phyloP scores from a whole-genome alignment of 495 filamentous ascomycete genomes.

The Penicillium pulvis region DNA sequence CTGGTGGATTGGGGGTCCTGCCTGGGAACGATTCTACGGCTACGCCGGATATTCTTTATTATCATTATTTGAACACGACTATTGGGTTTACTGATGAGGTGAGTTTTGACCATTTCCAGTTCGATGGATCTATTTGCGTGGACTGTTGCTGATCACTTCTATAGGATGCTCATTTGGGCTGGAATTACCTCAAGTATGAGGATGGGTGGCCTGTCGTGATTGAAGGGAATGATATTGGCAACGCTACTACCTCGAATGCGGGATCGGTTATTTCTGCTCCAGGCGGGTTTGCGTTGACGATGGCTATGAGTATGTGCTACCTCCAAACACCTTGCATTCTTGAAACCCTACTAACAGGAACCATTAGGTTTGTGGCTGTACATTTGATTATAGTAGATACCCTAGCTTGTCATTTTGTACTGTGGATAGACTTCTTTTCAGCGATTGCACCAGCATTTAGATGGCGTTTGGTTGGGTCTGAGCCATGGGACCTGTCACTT shows the following conservation, averaged over 20 bases:
- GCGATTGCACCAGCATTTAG: conserved; percentile 10
- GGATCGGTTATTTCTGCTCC: conserved; percentile 5
- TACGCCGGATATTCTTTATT: conserved; percentile 47
- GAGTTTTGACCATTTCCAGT: conserved; percentile 14
- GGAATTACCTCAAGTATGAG: conserved; percentile 44
- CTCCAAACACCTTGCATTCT: not conserved
- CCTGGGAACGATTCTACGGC: conserved; percentile 28
- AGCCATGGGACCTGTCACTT: not conserved
- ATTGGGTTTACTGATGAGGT: conserved; percentile 43
- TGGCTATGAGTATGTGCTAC: conserved; percentile 14
- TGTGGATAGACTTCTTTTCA: not conserved
- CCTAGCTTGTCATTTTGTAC: not conserved
- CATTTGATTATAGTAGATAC: conserved; percentile 16
- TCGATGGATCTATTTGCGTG: not conserved
- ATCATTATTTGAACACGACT: conserved; percentile 50
- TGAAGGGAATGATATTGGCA: conserved; percentile 7
- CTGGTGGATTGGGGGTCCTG: conserved; percentile 47
- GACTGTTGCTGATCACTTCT: not conserved
- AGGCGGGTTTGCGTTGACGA: conserved; percentile 13
- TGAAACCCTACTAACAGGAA: not conserved
- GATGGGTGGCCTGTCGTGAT: conserved; percentile 46
- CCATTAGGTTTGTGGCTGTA: conserved; percentile 25
- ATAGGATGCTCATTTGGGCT: conserved; percentile 49
- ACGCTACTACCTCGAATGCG: not conserved
- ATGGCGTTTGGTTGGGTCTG: conserved; percentile 5